Conservation (phyloP, 2,329 filamentous ascomycete species). For the Aspergillus sp. region DNA sequence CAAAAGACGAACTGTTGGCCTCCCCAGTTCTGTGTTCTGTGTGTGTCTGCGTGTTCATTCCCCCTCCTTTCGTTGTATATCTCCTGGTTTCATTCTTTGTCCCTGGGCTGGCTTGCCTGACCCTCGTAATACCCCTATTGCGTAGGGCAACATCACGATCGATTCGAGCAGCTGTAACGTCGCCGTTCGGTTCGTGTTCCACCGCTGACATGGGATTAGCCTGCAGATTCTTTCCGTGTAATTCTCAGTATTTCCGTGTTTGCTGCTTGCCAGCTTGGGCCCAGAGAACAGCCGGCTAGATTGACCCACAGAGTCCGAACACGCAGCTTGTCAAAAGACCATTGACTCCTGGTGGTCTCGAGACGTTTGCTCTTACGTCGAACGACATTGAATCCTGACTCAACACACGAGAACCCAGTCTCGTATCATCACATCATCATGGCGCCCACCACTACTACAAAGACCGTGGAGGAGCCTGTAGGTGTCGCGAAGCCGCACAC, state of each 20-base stretch:
- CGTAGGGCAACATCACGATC: constrained; percentile 21
- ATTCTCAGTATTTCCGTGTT: constrained; percentile 16
- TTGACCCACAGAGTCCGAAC: background rate
- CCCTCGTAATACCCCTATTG: constrained; percentile 24
- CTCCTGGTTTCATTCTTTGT: background rate
- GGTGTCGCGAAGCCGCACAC: constrained; percentile 10
- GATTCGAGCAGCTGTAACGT: constrained; percentile 20
- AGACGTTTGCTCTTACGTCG: constrained; percentile 7
- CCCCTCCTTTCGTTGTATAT: constrained; percentile 12
- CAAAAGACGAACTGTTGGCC: background rate
- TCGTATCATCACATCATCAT: constrained; percentile 20
- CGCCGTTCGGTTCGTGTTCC: constrained; percentile 15
- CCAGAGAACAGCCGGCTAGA: constrained; percentile 4
- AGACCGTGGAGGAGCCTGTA: constrained; percentile 31
- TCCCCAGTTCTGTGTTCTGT: background rate
- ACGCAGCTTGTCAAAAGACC: constrained; percentile 2
- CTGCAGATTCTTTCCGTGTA: constrained; percentile 22
- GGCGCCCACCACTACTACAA: constrained; percentile 32
- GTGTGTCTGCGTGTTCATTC: constrained; percentile 5
- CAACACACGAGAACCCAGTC: background rate
- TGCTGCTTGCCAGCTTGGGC: background rate
- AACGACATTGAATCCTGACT: background rate
- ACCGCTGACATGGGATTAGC: constrained; percentile 22
- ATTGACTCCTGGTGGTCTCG: background rate
- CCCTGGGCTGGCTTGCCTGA: constrained; percentile 6